These are phyloP conservation scores for Apium graveolens DNA, from an alignment of 129 eudicot genomes.

Conservation along the genomic window DNA sequence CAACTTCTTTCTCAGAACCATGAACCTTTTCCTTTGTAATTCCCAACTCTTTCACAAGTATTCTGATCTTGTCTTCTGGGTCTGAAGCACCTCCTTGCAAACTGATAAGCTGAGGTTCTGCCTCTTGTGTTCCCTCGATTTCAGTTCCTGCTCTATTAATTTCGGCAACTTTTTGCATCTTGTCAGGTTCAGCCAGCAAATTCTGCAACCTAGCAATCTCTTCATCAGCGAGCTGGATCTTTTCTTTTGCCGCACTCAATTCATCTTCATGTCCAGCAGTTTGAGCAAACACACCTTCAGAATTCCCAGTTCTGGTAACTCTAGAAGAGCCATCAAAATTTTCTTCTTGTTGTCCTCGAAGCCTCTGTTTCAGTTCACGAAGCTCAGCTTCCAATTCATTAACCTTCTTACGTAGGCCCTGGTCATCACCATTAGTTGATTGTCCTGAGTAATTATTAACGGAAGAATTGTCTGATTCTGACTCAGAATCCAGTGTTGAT, in stretches of 20 bases:
- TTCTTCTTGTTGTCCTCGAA: conserved; percentile 35
- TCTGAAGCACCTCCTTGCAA: conserved; percentile 23
- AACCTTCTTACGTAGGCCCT: conserved; percentile 38
- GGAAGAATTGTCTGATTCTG: conserved; percentile 81
- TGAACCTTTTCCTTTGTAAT: conserved; percentile 31
- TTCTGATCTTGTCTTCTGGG: conserved; percentile 24
- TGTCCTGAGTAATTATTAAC: conserved; percentile 48
- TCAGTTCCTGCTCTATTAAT: background rate
- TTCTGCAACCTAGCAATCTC: conserved; percentile 36
- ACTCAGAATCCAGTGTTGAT: conserved; percentile 64
- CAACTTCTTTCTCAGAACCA: conserved; percentile 51
- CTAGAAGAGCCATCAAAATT: conserved; percentile 15
- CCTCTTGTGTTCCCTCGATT: conserved; percentile 6
- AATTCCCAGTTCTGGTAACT: conserved; percentile 13
- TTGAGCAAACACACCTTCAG: conserved; percentile 15
- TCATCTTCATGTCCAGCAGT: conserved; percentile 45
- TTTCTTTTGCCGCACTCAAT: conserved; percentile 38
- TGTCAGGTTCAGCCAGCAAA: conserved; percentile 11
- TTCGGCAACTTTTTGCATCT: conserved; percentile 4
- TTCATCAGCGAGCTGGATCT: conserved; percentile 41
- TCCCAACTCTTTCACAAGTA: conserved; percentile 40
- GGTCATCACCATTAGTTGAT: conserved; percentile 39
- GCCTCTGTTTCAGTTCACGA: conserved; percentile 36
- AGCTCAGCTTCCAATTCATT: conserved; percentile 52
- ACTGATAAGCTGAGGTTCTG: conserved; percentile 10